Base-by-base conservation (phyloP, 2,329 filamentous ascomycete genomes). In the Ceratocystis cubensis region DNA sequence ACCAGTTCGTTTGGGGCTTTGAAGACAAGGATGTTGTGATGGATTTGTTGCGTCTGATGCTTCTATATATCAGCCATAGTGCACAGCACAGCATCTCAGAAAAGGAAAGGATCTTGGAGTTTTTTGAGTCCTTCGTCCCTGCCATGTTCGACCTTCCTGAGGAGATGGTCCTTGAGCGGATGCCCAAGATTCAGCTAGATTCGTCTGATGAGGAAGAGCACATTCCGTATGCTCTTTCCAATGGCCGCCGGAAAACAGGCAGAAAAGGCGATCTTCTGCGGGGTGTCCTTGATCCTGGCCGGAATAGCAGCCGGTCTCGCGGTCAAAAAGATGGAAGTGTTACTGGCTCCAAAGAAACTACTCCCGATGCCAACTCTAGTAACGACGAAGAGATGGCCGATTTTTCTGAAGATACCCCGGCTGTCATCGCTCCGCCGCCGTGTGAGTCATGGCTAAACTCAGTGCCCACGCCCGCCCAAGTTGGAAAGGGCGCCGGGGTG, bases 301-400 rank as follows among this genome's bases (percentile, higher is more conserved):
- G 88, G 69, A 88, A 87, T 71, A 87, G 88, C 68, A 88, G 86
- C 75, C 83, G 84, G 70, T 81, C 83, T 28, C 83, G 88, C 50
- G 83, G 81, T 61, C 87, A 91, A 65, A 92, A 94, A 72, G 89
- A 94, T 69, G 89, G 88, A 69, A 93, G 88, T 71, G 80, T 84
- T n/a, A 87, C 88, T 28, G 86, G 83, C 15, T 96, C 90, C 77
- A 91, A 95, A 72, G 91, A 94, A 71, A 91, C 88, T 0, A 96
- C 92, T 0, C 93, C 94, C 0, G 92, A 95, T 72, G 84, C 87
- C 25, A 84, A 80, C n/a, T 92, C 88, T 1, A 84, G 83, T 33
- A 87, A 84, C 65, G 89, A 94, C 71, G 89, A 93, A 69, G 90
- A 94, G 44, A 84, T 86, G 78, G 80, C 78, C 5, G 85, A 87